Evolutionary conservation across 306 rosid genomes (phyloP).

Genomic region (Cotoneaster glaucophyllus): DNA sequence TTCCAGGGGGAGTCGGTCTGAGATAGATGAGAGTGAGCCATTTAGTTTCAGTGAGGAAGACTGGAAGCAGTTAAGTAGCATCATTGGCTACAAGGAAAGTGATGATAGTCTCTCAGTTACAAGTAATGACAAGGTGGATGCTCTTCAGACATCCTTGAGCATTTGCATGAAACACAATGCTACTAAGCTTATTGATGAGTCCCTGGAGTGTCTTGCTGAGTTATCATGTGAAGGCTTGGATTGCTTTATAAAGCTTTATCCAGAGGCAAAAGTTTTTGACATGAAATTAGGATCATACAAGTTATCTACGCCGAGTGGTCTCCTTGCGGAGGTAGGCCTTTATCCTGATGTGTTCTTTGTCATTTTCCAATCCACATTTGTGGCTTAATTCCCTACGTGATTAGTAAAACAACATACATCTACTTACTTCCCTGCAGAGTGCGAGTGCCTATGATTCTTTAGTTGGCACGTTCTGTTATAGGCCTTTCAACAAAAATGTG

Average conservation of each 20-base stretch:
- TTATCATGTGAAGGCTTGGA: conserved; percentile 81
- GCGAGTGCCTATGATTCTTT: conserved; percentile 71
- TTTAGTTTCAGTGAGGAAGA: conserved; percentile 79
- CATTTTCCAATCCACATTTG: not conserved
- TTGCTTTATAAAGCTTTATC: conserved; percentile 78
- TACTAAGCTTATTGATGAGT: conserved; percentile 78
- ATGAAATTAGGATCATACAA: conserved; percentile 78
- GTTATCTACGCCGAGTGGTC: conserved; percentile 84
- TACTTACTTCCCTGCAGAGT: conserved; percentile 57
- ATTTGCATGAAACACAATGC: conserved; percentile 90
- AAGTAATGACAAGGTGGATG: conserved; percentile 47
- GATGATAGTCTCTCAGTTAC: conserved; percentile 46
- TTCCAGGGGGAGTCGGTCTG: conserved; percentile 59
- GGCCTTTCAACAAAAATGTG: conserved; percentile 71
- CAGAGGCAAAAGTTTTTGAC: conserved; percentile 82
- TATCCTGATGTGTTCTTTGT: conserved; percentile 7
- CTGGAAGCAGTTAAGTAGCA: conserved; percentile 72
- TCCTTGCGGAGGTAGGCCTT: conserved; percentile 74
- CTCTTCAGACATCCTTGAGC: conserved; percentile 66
- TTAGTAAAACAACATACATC: conserved; percentile 13
- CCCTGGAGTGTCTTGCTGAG: conserved; percentile 66
- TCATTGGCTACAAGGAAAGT: conserved; percentile 93
- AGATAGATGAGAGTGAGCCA: conserved; percentile 60
- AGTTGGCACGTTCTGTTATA: conserved; percentile 62
- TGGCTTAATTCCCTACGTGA: conserved; percentile 1